A percentile compares a stretch with the other conserved stretches of the same genome.
Evolutionary conservation across 768 basidiomycete genomes (phyloP).

Genomic region (Holtermannia corniformis): DNA sequence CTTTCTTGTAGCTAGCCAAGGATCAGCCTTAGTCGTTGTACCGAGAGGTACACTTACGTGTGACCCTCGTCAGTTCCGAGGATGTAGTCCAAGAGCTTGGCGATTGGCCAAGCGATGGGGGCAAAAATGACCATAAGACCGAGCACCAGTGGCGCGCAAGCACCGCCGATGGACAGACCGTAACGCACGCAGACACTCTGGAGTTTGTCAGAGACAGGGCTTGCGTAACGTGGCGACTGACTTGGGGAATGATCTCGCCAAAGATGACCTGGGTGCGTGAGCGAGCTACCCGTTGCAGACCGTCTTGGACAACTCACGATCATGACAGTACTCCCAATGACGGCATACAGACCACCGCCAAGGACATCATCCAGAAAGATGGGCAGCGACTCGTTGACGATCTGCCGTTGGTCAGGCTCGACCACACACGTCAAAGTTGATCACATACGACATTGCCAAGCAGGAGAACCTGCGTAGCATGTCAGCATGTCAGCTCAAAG

Average conservation of each 20-base stretch:
- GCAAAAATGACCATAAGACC: slow-evolving; percentile 62
- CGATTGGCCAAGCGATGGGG: slow-evolving; percentile 65
- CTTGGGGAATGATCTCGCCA: slow-evolving; percentile 56
- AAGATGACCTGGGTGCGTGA: slow-evolving; percentile 30
- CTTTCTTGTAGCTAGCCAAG: slow-evolving; percentile 31
- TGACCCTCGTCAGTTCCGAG: slow-evolving; percentile 62
- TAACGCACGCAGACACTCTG: slow-evolving; percentile 56
- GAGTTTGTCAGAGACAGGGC: background rate
- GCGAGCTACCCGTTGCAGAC: background rate
- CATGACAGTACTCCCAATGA: slow-evolving; percentile 40
- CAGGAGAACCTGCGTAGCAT: slow-evolving; percentile 59
- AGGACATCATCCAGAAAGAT: slow-evolving; percentile 45
- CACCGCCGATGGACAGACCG: slow-evolving; percentile 70
- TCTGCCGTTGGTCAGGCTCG: slow-evolving; percentile 6
- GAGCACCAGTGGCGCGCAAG: slow-evolving; percentile 65
- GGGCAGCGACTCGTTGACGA: slow-evolving; percentile 44
- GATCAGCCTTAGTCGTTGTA: background rate
- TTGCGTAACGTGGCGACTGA: slow-evolving; percentile 22
- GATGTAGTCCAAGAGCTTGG: slow-evolving; percentile 65
- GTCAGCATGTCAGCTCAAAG: background rate
- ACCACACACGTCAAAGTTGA: background rate
- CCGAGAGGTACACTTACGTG: slow-evolving; percentile 23
- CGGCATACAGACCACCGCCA: slow-evolving; percentile 45
- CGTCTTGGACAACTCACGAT: slow-evolving; percentile 7
- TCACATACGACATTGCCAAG: slow-evolving; percentile 63